phyloP scores from a whole-genome alignment of 2,329 filamentous ascomycete genomes.

The Cladophialophora yegresii region DNA sequence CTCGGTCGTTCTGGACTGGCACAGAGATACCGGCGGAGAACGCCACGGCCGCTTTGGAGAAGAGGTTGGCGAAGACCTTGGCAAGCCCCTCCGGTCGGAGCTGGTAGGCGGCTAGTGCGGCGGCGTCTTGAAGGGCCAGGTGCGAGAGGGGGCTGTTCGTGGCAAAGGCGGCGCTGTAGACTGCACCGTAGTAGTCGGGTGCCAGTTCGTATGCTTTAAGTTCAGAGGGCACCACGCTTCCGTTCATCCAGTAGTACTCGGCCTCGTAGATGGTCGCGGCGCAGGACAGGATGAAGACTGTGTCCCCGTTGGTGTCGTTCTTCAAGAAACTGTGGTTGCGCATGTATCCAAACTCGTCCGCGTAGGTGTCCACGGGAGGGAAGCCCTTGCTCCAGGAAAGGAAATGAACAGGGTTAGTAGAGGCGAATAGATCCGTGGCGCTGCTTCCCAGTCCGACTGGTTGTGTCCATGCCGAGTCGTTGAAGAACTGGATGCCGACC shows the following conservation, averaged over 20 bases:
- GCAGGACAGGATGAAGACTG: constrained; percentile 33
- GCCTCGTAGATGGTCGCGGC: constrained; percentile 27
- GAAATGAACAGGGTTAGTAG: constrained; percentile 30
- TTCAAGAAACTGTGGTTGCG: constrained; percentile 20
- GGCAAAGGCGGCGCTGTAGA: constrained; percentile 30
- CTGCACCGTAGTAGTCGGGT: constrained; percentile 25
- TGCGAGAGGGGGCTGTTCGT: constrained; percentile 28
- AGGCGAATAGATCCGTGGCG: constrained; percentile 24
- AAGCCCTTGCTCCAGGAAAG: constrained; percentile 34
- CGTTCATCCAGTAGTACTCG: constrained; percentile 31
- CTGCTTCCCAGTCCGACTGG: constrained; percentile 26
- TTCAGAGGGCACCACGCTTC: constrained; percentile 17
- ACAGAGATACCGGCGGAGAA: constrained; percentile 28
- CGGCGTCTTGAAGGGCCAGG: constrained; percentile 27
- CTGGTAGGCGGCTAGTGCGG: constrained; percentile 21
- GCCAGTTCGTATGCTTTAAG: constrained; percentile 18
- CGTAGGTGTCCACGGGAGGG: constrained; percentile 30
- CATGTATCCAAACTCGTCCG: constrained; percentile 26
- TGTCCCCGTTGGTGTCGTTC: constrained; percentile 26
- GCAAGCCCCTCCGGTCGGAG: constrained; percentile 21
- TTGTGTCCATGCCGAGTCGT: constrained; percentile 21
- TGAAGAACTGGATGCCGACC: constrained; percentile 34
- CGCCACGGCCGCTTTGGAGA: constrained; percentile 30
- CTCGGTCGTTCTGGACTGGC: constrained; percentile 19
- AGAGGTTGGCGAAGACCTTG: constrained; percentile 25